Conservation (phyloP, 2,329 filamentous ascomycete genomes). For the Penicillium sp. region DNA sequence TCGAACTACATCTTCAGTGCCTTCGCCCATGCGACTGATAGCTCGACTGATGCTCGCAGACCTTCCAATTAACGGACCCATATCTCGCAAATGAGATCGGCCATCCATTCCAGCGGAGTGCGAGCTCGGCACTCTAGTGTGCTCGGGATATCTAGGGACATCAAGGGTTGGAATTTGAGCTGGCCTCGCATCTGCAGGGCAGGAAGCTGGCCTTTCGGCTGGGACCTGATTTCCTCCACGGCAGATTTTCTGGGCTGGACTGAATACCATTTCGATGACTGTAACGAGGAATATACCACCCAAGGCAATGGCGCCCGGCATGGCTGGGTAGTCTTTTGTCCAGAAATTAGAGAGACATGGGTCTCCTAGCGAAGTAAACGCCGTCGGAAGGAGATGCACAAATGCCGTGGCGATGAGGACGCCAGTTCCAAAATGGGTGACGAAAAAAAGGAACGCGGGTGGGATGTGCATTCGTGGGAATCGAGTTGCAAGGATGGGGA, state of each 20-base stretch:
- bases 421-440: slow-evolving; percentile 75
- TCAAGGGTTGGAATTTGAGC: background rate
- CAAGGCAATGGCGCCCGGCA: slow-evolving; percentile 50
- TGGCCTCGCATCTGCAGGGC: background rate
- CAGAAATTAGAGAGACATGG: slow-evolving; percentile 56
- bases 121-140: background rate
- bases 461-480: slow-evolving; percentile 58
- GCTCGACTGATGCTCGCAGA: slow-evolving; percentile 31
- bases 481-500: slow-evolving; percentile 63
- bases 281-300: slow-evolving; percentile 46
- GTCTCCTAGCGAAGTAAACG: slow-evolving; percentile 48
- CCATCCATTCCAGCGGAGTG: slow-evolving; percentile 10
- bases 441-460: slow-evolving; percentile 42
- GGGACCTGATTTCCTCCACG: slow-evolving; percentile 14
- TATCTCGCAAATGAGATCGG: slow-evolving; percentile 24
- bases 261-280: slow-evolving; percentile 58
- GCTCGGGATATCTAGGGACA: background rate
- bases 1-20: slow-evolving; percentile 21
- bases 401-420: slow-evolving; percentile 85
- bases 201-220: background rate
- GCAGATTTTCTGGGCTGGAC: slow-evolving; percentile 33
- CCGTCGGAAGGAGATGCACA: slow-evolving; percentile 70
- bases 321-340: slow-evolving; percentile 47
- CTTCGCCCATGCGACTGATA: slow-evolving; percentile 29
- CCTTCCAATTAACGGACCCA: slow-evolving; percentile 28